Percentiles rank a stretch among this genome's conserved stretches.
Conservation (phyloP, 2,329 filamentous ascomycete species). For the Xylaria sp. region DNA sequence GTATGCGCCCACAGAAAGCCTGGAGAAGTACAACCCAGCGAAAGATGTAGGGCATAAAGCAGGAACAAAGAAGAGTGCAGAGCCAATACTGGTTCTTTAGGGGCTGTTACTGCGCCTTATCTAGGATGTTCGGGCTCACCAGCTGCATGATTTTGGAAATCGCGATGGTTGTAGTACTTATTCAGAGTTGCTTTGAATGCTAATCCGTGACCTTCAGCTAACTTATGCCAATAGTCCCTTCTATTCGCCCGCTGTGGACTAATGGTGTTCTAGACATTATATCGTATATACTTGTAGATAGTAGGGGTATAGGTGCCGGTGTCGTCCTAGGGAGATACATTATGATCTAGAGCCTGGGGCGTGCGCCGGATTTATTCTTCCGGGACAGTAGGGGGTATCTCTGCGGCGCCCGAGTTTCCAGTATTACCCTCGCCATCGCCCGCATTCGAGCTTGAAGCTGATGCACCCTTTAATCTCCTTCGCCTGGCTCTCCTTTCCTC, state of each 20-base stretch:
- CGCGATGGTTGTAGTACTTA: neutral
- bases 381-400: conserved; percentile 32
- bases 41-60: neutral
- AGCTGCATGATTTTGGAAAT: neutral
- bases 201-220: conserved; percentile 8
- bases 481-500: conserved; percentile 44
- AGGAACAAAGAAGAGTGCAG: neutral
- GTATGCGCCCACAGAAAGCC: conserved; percentile 41
- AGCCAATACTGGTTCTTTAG: neutral
- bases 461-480: conserved; percentile 41
- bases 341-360: neutral
- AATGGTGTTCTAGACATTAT: conserved; percentile 29
- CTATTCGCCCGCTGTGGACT: conserved; percentile 13
- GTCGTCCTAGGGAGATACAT: neutral
- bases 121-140: neutral
- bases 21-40: conserved; percentile 39
- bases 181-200: conserved; percentile 5
- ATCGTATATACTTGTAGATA: conserved; percentile 30
- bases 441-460: conserved; percentile 29
- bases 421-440: conserved; percentile 33
- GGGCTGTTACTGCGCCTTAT: no score
- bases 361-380: conserved; percentile 23
- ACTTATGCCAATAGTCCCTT: conserved; percentile 4
- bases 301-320: conserved; percentile 13
- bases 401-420: conserved; percentile 33